Percentiles rank a stretch among this genome's conserved stretches.
Evolutionary conservation across 2,329 filamentous ascomycete species (phyloP).

Genomic region (Epichloe sp.): DNA sequence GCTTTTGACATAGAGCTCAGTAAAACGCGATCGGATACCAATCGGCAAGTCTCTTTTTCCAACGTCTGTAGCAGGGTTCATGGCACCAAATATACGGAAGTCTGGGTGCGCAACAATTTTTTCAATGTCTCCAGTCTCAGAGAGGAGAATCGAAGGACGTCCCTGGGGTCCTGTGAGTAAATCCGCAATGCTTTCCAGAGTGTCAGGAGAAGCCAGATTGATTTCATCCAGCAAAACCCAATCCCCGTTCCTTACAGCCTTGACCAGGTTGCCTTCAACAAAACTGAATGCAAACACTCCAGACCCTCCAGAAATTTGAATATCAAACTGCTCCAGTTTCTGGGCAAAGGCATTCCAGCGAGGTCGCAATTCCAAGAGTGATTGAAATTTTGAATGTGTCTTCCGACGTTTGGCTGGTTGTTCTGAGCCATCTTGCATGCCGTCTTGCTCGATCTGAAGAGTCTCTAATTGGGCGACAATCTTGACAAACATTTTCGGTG

Average conservation of each 20-base stretch:
- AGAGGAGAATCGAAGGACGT: slow-evolving; percentile 71
- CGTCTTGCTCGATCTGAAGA: slow-evolving; percentile 26
- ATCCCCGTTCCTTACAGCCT: slow-evolving; percentile 88
- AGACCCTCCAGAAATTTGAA: slow-evolving; percentile 60
- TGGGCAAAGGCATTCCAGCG: slow-evolving; percentile 72
- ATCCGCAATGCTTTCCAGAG: slow-evolving; percentile 84
- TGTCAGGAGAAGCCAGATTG: slow-evolving; percentile 89
- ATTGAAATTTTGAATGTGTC: slow-evolving; percentile 53
- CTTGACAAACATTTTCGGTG: slow-evolving; percentile 72
- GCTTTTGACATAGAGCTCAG: slow-evolving; percentile 85
- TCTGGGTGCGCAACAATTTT: slow-evolving; percentile 79
- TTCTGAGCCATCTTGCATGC: slow-evolving; percentile 20
- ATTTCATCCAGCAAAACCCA: slow-evolving; percentile 98
- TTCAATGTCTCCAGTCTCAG: slow-evolving; percentile 88
- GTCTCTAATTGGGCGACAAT: slow-evolving; percentile 45
- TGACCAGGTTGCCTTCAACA: slow-evolving; percentile 89
- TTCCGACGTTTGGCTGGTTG: slow-evolving; percentile 60
- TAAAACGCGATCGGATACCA: slow-evolving; percentile 83
- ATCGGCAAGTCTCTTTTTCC: slow-evolving; percentile 89
- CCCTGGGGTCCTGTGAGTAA: slow-evolving; percentile 62
- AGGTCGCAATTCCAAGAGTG: slow-evolving; percentile 41
- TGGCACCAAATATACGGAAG: slow-evolving; percentile 93
- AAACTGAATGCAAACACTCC: slow-evolving; percentile 87
- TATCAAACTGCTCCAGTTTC: slow-evolving; percentile 65
- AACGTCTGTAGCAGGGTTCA: slow-evolving; percentile 97